These are phyloP conservation scores for Marchantia polymorpha DNA, from an alignment of 225 moss, liverwort and hornwort species.

Conservation along the genomic window DNA sequence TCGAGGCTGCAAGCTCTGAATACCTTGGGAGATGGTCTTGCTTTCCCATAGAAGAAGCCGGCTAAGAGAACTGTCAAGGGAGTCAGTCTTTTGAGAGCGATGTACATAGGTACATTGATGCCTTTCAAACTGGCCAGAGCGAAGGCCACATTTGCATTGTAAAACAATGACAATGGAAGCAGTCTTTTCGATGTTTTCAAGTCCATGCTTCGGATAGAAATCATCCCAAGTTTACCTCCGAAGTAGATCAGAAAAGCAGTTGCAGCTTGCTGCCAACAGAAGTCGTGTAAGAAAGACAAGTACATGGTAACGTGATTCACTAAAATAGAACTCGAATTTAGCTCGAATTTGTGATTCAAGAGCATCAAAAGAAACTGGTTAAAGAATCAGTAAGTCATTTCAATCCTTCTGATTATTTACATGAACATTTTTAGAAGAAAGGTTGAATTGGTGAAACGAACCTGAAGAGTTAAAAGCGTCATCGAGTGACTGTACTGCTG, in stretches of 20 bases:
- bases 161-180: slow-evolving; percentile 43
- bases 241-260: slow-evolving; percentile 39
- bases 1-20: neutral
- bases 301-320: neutral
- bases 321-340: neutral
- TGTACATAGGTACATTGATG: slow-evolving; percentile 56
- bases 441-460: slow-evolving; percentile 1
- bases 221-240: slow-evolving; percentile 40
- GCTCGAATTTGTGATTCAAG: neutral
- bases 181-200: slow-evolving; percentile 41
- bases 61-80: slow-evolving; percentile 45
- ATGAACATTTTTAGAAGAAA: neutral
- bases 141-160: slow-evolving; percentile 56
- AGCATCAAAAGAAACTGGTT: neutral
- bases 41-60: slow-evolving; percentile 43
- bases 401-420: too few species aligned
- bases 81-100: slow-evolving; percentile 53
- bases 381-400: too few species aligned
- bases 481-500: slow-evolving; percentile 44
- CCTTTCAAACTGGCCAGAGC: slow-evolving; percentile 56
- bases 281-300: slow-evolving; percentile 1
- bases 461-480: slow-evolving; percentile 52
- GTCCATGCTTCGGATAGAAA: slow-evolving; percentile 34
- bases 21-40: slow-evolving; percentile 46
- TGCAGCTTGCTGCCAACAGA: slow-evolving; percentile 48